Conservation (phyloP, 176 grass and related monocot genomes). For the Phragmites australis region DNA sequence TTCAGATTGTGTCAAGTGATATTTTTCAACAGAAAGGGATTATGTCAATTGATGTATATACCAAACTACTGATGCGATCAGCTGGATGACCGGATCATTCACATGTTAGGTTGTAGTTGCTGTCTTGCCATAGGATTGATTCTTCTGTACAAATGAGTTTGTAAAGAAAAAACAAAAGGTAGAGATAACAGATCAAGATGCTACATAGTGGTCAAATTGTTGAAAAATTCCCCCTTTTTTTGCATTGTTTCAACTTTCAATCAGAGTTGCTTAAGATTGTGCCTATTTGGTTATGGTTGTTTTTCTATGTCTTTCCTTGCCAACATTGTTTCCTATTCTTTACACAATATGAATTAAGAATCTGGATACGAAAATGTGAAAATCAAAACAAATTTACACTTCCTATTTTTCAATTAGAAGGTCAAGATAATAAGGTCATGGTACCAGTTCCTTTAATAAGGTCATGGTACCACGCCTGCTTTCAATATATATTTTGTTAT, state of each 20-base stretch:
- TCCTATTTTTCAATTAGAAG: not conserved
- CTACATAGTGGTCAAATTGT: not conserved
- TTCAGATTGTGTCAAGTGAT: constrained; percentile 47
- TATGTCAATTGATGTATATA: not conserved
- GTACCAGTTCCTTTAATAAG: not conserved
- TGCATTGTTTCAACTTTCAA: too few species aligned
- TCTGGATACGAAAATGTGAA: not conserved
- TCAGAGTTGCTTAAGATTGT: not conserved
- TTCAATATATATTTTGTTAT: too few species aligned
- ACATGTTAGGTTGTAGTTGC: not conserved
- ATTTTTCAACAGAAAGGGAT: too few species aligned
- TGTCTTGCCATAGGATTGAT: constrained; percentile 7
- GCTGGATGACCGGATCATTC: not conserved
- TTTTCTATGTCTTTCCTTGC: not conserved
- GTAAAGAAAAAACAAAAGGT: not conserved
- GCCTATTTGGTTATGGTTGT: not conserved
- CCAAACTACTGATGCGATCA: not conserved
- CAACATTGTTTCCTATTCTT: not conserved
- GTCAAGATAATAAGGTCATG: not conserved
- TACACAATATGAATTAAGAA: not conserved
- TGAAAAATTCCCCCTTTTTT: not conserved
- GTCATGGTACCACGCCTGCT: too few species aligned
- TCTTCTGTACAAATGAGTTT: constrained; percentile 32
- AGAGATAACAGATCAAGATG: not conserved
- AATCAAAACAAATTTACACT: not conserved